Percentiles rank a stretch among this genome's conserved stretches.
Conservation (phyloP, 1,284 basidiomycete genomes). For the Malassezia nana region DNA sequence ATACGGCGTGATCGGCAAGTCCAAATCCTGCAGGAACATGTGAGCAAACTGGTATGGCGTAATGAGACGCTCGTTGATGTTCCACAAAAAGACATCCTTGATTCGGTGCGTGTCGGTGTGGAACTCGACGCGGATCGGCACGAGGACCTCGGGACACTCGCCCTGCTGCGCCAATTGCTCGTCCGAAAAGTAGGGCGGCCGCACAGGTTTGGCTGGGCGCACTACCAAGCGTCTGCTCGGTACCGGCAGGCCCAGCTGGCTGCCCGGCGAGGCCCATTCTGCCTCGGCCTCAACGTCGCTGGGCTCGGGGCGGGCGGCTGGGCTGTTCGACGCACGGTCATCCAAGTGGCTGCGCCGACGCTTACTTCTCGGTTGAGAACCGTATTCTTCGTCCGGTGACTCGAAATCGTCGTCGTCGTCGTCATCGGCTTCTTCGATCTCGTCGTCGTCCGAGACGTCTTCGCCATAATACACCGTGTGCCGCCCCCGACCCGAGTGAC, state of each 20-base stretch:
- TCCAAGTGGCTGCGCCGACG: conserved; percentile 10
- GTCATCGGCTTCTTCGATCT: conserved; percentile 9
- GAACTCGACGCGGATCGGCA: conserved; percentile 88
- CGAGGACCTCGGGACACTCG: conserved; percentile 57
- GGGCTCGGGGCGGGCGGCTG: conserved; percentile 1
- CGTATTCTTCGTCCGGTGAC: conserved; percentile 22
- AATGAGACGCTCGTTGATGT: conserved; percentile 64
- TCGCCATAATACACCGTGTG: conserved; percentile 30
- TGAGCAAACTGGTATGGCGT: conserved; percentile 73
- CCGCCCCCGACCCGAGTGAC: conserved; percentile 9
- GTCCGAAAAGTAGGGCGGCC: conserved; percentile 60
- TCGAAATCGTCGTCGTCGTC: conserved; percentile 7
- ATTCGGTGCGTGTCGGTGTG: conserved; percentile 84
- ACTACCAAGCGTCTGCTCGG: conserved; percentile 67
- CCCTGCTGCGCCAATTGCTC: conserved; percentile 34
- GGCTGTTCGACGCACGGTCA: conserved; percentile 1
- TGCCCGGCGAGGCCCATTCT: conserved; percentile 47
- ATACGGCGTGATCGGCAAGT: conserved; percentile 62
- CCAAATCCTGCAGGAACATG: conserved; percentile 77
- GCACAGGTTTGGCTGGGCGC: conserved; percentile 56
- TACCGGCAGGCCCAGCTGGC: conserved; percentile 75
- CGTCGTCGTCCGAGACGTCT: conserved; percentile 31
- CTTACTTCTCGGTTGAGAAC: conserved; percentile 21
- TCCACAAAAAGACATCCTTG: conserved; percentile 95
- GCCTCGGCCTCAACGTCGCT: conserved; percentile 24